Conservation (phyloP, 345 rosid species). For the Populus deltoides region DNA sequence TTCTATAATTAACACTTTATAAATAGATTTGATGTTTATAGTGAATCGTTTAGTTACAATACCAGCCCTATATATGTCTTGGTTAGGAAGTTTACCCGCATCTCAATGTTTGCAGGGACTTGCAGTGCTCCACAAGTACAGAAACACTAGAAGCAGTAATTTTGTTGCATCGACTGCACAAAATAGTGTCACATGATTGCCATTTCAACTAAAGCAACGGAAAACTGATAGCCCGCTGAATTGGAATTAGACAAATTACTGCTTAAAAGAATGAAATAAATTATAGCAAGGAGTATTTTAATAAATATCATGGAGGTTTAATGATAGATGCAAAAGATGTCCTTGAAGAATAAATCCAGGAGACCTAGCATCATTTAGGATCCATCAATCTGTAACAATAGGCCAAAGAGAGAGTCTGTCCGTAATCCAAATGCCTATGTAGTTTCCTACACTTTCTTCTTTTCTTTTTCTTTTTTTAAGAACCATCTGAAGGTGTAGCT, state of each 20-base stretch:
- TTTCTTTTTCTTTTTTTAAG: neutral
- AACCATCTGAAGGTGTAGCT: neutral
- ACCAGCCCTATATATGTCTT: neutral
- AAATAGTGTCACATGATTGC: constrained; percentile 3
- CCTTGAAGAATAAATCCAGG: neutral
- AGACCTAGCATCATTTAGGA: neutral
- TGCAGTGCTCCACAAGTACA: constrained; percentile 62
- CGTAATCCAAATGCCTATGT: neutral
- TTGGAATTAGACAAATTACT: neutral
- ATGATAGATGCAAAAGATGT: neutral
- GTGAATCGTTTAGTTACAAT: neutral
- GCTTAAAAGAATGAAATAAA: neutral
- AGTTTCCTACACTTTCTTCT: neutral
- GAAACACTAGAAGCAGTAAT: constrained; percentile 63
- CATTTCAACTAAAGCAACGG: neutral
- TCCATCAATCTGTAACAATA: neutral
- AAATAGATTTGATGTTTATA: neutral
- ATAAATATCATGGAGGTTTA: neutral
- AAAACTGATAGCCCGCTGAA: neutral
- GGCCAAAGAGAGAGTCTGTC: neutral
- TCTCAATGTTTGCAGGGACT: constrained; percentile 68
- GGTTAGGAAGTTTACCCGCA: constrained; percentile 54
- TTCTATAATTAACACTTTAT: too few species aligned
- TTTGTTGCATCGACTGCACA: constrained; percentile 62
- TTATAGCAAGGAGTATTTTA: too few species aligned